Percentiles rank a stretch among this genome's conserved stretches.
Conservation (phyloP, 768 basidiomycete genomes). For the Xerocomellus chrysenteron region DNA sequence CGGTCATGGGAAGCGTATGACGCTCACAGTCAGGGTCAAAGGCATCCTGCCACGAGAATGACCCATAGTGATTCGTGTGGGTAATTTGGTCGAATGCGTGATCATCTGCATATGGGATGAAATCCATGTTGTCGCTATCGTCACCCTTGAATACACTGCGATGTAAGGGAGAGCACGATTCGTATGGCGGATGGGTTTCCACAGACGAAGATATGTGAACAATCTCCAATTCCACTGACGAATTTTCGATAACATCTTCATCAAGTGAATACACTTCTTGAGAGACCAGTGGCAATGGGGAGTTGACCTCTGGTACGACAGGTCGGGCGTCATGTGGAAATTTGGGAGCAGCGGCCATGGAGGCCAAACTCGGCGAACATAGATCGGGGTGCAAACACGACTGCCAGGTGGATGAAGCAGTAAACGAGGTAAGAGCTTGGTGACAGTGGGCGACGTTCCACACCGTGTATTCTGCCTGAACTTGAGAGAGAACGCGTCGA, state of each 20-base stretch:
- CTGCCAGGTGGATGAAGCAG: constrained; percentile 16
- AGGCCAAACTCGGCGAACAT: constrained; percentile 1
- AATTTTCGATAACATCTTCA: constrained; percentile 9
- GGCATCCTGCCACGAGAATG: constrained; percentile 51
- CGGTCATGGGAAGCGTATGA: background rate
- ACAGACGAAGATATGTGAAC: constrained; percentile 11
- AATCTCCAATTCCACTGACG: constrained; percentile 15
- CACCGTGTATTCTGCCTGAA: constrained; percentile 23
- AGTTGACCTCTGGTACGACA: background rate
- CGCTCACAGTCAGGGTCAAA: constrained; percentile 43
- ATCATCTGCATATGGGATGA: constrained; percentile 65
- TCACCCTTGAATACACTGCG: constrained; percentile 55
- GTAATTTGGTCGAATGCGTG: constrained; percentile 42
- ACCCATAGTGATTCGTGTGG: constrained; percentile 43
- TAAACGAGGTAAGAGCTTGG: constrained; percentile 13
- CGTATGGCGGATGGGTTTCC: constrained; percentile 45
- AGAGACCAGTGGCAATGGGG: background rate
- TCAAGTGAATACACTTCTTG: constrained; percentile 18
- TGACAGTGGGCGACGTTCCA: constrained; percentile 20
- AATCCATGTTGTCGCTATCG: constrained; percentile 55
- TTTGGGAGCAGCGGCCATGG: background rate
- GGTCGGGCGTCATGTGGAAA: background rate
- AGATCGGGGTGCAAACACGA: constrained; percentile 12
- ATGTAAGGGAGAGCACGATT: constrained; percentile 51
- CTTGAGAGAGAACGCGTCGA: constrained; percentile 16